phyloP scores from a whole-genome alignment of 768 basidiomycete genomes.

The Leccinum boreale region DNA sequence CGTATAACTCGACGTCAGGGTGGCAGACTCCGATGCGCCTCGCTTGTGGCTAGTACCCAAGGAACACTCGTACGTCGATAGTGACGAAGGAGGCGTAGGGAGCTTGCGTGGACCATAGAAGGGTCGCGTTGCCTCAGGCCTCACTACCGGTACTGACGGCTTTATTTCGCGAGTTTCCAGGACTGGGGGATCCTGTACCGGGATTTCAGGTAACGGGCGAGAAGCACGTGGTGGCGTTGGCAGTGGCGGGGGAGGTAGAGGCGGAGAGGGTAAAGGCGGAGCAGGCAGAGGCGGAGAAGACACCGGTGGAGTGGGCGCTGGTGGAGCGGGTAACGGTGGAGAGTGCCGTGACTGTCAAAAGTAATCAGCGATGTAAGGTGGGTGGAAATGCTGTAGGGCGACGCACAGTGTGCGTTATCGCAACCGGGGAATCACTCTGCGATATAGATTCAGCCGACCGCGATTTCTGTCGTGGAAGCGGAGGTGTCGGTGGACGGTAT shows the following conservation, averaged over 20 bases:
- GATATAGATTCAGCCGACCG: constrained; percentile 25
- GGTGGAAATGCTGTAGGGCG: neutral
- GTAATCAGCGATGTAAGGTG: constrained; percentile 1
- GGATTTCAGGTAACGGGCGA: constrained; percentile 29
- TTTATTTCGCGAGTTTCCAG: constrained; percentile 18
- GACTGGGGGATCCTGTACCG: constrained; percentile 16
- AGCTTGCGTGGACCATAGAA: constrained; percentile 28
- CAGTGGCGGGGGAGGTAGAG: constrained; percentile 25
- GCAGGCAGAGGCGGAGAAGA: constrained; percentile 15
- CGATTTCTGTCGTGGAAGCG: constrained; percentile 40
- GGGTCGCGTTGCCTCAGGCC: constrained; percentile 19
- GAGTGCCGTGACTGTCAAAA: constrained; percentile 24
- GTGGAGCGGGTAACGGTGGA: constrained; percentile 20
- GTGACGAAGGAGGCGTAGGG: constrained; percentile 29
- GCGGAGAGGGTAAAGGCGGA: constrained; percentile 20
- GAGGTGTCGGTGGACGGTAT: constrained; percentile 61
- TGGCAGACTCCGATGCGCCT: constrained; percentile 23
- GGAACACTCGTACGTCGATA: constrained; percentile 25
- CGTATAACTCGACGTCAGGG: constrained; percentile 24
- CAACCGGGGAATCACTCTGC: constrained; percentile 33
- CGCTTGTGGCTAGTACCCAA: constrained; percentile 11
- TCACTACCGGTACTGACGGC: constrained; percentile 8
- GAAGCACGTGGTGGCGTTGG: constrained; percentile 28
- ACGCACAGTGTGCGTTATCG: constrained; percentile 26
- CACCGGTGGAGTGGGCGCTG: constrained; percentile 10